Conservation (phyloP, 2,329 filamentous ascomycete species). For the Coniella vitis region DNA sequence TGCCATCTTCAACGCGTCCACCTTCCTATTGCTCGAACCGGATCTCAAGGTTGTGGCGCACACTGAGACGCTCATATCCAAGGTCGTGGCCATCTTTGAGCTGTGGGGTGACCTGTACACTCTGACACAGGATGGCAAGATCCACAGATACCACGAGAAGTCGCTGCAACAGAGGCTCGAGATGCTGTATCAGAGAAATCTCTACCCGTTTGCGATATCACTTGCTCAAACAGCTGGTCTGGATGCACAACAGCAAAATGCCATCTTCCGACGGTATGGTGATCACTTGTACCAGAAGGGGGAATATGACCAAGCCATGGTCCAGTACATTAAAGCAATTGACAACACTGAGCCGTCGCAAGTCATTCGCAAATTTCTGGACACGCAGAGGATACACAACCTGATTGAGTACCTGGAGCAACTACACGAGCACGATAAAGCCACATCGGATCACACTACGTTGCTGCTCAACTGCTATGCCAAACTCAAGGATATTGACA, state of each 20-base stretch:
- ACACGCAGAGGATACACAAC: slow-evolving; percentile 96
- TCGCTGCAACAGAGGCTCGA: slow-evolving; percentile 84
- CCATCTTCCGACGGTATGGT: slow-evolving; percentile 89
- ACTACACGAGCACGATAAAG: slow-evolving; percentile 86
- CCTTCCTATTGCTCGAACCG: slow-evolving; percentile 85
- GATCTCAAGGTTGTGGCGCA: slow-evolving; percentile 86
- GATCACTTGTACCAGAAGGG: slow-evolving; percentile 92
- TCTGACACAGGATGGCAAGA: slow-evolving; percentile 88
- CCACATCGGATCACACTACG: slow-evolving; percentile 92
- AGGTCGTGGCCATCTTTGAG: slow-evolving; percentile 72
- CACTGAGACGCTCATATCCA: slow-evolving; percentile 74
- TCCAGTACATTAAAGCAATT: slow-evolving; percentile 93
- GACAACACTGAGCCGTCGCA: slow-evolving; percentile 95
- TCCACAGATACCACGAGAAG: slow-evolving; percentile 82
- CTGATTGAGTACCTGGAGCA: slow-evolving; percentile 96
- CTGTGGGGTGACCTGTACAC: slow-evolving; percentile 91
- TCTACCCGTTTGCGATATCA: slow-evolving; percentile 87
- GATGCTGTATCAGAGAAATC: slow-evolving; percentile 86
- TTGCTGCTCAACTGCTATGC: slow-evolving; percentile 94
- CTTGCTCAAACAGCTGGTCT: slow-evolving; percentile 84
- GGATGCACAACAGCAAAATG: slow-evolving; percentile 73
- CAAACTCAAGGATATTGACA: slow-evolving; percentile 93
- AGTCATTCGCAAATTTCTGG: slow-evolving; percentile 93
- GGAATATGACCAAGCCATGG: slow-evolving; percentile 97
- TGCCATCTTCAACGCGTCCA: slow-evolving; percentile 77